phyloP scores from a whole-genome alignment of 805 yeast genomes.

The Yarrowia osloensis region DNA sequence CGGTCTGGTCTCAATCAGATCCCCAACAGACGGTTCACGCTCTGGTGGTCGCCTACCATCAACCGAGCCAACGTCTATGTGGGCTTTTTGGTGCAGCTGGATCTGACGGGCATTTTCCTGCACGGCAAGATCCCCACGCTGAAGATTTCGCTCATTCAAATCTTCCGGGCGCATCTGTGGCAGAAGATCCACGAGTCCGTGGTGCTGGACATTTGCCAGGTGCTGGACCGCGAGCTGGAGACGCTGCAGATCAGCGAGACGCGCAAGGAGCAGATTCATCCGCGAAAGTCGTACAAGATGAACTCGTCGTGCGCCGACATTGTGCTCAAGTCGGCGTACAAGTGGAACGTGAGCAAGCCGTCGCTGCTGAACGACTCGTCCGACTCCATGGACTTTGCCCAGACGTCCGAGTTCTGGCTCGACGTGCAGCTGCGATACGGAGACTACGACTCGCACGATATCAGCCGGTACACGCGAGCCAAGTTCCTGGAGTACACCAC shows the following conservation, averaged over 20 bases:
- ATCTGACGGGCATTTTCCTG: constrained; percentile 91
- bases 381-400: constrained; percentile 60
- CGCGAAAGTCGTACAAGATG: constrained; percentile 96
- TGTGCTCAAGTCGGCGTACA: constrained; percentile 67
- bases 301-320: constrained; percentile 94
- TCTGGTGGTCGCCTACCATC: constrained; percentile 99
- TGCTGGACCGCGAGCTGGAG: constrained; percentile 83
- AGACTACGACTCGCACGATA: constrained; percentile 96
- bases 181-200: constrained; percentile 96
- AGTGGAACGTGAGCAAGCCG: constrained; percentile 79
- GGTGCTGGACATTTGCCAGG: constrained; percentile 91
- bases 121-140: constrained; percentile 98
- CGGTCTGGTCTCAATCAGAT: constrained; percentile 95
- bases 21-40: constrained; percentile 93
- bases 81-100: constrained; percentile 94
- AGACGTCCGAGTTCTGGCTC: constrained; percentile 77
- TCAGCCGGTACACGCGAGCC: constrained; percentile 88
- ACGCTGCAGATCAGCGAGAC: constrained; percentile 80
- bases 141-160: constrained; percentile 92
- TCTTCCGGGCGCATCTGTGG: constrained; percentile 98
- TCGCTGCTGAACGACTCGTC: constrained; percentile 72
- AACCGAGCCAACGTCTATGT: constrained; percentile 97
- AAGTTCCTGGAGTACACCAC: constrained; percentile 91
- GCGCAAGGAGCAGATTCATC: constrained; percentile 90
- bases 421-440: constrained; percentile 96